A percentile compares a stretch with the other conserved stretches of the same genome.
Evolutionary conservation across 2,329 filamentous ascomycete genomes (phyloP).

Genomic region (Thermomyces lanuginosus): DNA sequence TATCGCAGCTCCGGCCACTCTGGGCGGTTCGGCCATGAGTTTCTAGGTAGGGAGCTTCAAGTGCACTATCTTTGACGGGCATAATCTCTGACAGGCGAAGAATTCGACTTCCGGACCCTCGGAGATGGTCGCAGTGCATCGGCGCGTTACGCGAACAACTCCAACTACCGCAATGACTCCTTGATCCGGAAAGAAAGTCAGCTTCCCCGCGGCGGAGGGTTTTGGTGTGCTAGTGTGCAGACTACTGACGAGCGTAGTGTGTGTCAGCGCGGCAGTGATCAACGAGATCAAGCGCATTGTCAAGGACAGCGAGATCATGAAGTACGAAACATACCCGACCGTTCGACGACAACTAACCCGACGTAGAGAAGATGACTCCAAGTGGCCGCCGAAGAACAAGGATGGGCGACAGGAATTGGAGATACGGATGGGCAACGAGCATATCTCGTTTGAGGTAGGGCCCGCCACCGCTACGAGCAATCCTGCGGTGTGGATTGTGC

Average conservation of each 20-base stretch:
- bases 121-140: conserved; percentile 87
- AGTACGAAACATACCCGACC: conserved; percentile 41
- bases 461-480: not conserved
- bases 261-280: conserved; percentile 76
- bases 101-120: conserved; percentile 89
- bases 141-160: conserved; percentile 96
- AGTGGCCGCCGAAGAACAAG: conserved; percentile 99
- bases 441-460: conserved; percentile 97
- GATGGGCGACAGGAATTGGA: conserved; percentile 93
- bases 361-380: conserved; percentile 93
- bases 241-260: conserved; percentile 48
- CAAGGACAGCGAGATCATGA: conserved; percentile 92
- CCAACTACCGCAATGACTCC: conserved; percentile 97
- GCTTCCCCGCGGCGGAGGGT: conserved; percentile 18
- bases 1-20: conserved; percentile 75
- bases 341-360: no score
- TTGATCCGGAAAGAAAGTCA: conserved; percentile 97
- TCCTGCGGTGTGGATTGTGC: not conserved
- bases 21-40: conserved; percentile 94
- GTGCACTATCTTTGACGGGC: conserved; percentile 6
- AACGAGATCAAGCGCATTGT: conserved; percentile 95
- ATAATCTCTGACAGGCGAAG: conserved; percentile 33
- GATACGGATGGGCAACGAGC: conserved; percentile 81
- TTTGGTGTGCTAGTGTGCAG: conserved; percentile 3
- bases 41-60: conserved; percentile 51